Percentiles rank a stretch among this genome's conserved stretches.
Evolutionary conservation across 495 filamentous ascomycete species (phyloP).

Genomic region (Penicillium crystallinum): DNA sequence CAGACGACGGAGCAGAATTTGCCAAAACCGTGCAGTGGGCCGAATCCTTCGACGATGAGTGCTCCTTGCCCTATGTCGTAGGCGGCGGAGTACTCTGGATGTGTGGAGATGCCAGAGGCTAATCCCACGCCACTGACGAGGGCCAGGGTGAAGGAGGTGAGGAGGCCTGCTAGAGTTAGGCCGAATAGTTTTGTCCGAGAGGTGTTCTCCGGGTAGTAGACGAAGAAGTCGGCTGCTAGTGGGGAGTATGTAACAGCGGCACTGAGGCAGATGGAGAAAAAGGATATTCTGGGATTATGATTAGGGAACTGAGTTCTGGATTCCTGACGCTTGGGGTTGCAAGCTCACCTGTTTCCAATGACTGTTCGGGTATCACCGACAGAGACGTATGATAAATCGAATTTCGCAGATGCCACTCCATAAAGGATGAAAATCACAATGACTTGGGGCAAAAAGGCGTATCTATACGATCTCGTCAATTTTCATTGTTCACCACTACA

Average conservation of each 20-base stretch:
- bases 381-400: conserved; percentile 51
- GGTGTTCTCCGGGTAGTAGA: conserved; percentile 57
- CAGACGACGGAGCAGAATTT: conserved; percentile 69
- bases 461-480: conserved; percentile 32
- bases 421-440: conserved; percentile 62
- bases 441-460: conserved; percentile 64
- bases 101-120: conserved; percentile 52
- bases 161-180: conserved; percentile 44
- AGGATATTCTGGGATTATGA: conserved; percentile 46
- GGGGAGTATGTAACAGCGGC: conserved; percentile 61
- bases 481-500: neutral
- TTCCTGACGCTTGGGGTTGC: neutral
- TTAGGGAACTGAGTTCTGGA: neutral
- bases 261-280: conserved; percentile 61
- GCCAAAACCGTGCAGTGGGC: conserved; percentile 59
- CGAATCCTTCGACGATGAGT: conserved; percentile 62
- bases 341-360: conserved; percentile 46
- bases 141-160: conserved; percentile 53
- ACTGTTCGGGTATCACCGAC: conserved; percentile 48
- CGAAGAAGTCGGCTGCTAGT: conserved; percentile 59
- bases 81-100: conserved; percentile 51
- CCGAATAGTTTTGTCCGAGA: conserved; percentile 31
- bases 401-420: conserved; percentile 59
- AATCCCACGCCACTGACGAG: conserved; percentile 65
- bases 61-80: conserved; percentile 45